Conservation (phyloP, 129 eudicot genomes). For the Apium graveolens region DNA sequence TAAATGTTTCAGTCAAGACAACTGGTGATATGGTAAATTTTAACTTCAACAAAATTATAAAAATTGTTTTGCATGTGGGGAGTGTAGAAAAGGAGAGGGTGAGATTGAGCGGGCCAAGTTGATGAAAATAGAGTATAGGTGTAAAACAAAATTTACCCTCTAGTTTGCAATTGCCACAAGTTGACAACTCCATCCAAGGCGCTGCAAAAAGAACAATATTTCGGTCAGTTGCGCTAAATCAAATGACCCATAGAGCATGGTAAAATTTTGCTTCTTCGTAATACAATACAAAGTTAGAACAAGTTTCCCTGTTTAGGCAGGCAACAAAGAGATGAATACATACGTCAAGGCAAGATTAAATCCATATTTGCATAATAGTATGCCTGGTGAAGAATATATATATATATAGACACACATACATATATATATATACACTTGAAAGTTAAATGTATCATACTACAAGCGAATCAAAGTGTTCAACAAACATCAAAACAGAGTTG, state of each 20-base stretch:
- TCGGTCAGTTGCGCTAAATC: slow-evolving; percentile 2
- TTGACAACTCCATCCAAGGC: slow-evolving; percentile 92
- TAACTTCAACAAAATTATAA: neutral
- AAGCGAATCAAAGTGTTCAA: neutral
- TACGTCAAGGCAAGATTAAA: neutral
- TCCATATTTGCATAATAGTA: neutral
- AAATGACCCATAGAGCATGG: neutral
- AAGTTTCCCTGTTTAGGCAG: neutral
- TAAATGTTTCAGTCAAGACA: neutral
- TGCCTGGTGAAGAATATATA: neutral
- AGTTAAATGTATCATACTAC: neutral
- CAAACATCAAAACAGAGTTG: neutral
- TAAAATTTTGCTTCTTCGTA: neutral
- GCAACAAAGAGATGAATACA: neutral
- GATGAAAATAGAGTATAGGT: neutral
- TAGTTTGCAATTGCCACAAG: slow-evolving; percentile 80
- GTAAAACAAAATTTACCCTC: slow-evolving; percentile 49
- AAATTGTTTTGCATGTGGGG: neutral
- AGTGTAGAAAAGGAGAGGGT: neutral
- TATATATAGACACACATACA: too few relatives aligned
- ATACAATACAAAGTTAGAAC: neutral
- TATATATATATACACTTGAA: neutral
- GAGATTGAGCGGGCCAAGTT: neutral
- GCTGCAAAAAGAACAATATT: slow-evolving; percentile 35
- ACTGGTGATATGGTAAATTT: neutral